Conservation (phyloP, 2,329 filamentous ascomycete genomes). For the Cladophialophora chaetospira region DNA sequence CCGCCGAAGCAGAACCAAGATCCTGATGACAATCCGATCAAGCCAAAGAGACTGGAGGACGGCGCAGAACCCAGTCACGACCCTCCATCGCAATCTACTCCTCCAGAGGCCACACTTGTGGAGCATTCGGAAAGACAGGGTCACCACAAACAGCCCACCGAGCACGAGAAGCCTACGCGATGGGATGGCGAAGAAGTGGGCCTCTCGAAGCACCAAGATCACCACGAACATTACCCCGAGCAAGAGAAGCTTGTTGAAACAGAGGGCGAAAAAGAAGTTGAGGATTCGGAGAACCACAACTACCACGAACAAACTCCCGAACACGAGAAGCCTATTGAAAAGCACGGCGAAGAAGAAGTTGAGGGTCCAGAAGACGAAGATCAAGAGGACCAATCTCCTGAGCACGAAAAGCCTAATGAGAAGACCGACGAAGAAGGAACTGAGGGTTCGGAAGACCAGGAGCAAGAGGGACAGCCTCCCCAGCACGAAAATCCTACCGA, state of each 20-base stretch:
- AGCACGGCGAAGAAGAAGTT: slow-evolving; percentile 5
- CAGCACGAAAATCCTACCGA: no score
- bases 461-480: no score
- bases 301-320: background rate
- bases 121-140: background rate
- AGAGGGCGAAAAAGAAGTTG: background rate
- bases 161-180: no score
- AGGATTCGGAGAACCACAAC: background rate
- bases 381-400: background rate
- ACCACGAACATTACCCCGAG: no score
- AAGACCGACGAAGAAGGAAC: no score
- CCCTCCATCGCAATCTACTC: background rate
- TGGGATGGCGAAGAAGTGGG: no score
- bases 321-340: background rate
- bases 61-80: background rate
- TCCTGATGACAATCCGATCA: slow-evolving; percentile 4
- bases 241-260: no score
- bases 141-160: background rate
- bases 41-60: slow-evolving; percentile 12
- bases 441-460: no score
- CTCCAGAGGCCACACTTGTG: background rate
- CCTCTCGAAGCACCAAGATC: no score
- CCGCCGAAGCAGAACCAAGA: background rate
- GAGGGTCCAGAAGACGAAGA: background rate
- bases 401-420: no score